Conservation (phyloP, 1,284 basidiomycete species). For the Austroboletus niveus region DNA sequence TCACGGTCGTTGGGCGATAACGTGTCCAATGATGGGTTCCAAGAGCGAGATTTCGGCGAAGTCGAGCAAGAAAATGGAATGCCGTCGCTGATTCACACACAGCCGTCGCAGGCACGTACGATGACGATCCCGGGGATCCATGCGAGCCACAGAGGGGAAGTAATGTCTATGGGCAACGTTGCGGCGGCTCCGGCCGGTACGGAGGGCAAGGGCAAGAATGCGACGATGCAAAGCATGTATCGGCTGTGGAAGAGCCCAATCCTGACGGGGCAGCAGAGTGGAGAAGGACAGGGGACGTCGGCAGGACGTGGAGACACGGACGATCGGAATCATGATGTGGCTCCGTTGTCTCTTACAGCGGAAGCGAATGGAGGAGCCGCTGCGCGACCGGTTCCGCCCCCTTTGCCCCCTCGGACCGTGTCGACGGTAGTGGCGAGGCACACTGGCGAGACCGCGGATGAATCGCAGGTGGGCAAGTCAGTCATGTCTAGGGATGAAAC, state of each 20-base stretch:
- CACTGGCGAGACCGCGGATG: conserved; percentile 26
- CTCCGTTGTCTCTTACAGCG: conserved; percentile 21
- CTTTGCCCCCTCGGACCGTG: conserved; percentile 57
- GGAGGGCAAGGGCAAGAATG: conserved; percentile 45
- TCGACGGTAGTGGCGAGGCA: conserved; percentile 29
- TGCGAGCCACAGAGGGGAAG: conserved; percentile 71
- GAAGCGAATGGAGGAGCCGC: conserved; percentile 9
- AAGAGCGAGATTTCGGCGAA: conserved; percentile 31
- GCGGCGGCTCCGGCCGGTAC: conserved; percentile 45
- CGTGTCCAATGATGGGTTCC: conserved; percentile 19
- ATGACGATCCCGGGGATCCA: conserved; percentile 84
- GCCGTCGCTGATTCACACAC: conserved; percentile 59
- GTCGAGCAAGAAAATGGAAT: conserved; percentile 19
- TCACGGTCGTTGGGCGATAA: conserved; percentile 34
- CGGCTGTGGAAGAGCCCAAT: conserved; percentile 63
- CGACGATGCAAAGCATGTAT: conserved; percentile 64
- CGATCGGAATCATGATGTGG: conserved; percentile 33
- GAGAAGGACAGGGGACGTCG: conserved; percentile 25
- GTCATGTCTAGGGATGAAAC: conserved; percentile 50
- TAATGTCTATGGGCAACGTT: conserved; percentile 75
- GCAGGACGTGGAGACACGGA: conserved; percentile 20
- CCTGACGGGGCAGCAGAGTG: conserved; percentile 27
- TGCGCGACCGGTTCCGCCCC: conserved; percentile 39
- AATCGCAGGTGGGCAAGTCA: conserved; percentile 53
- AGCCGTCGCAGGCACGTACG: conserved; percentile 64